Base-by-base conservation (phyloP, 1,139 yeast species). In the Nakaseomyces uthaithaninus region DNA sequence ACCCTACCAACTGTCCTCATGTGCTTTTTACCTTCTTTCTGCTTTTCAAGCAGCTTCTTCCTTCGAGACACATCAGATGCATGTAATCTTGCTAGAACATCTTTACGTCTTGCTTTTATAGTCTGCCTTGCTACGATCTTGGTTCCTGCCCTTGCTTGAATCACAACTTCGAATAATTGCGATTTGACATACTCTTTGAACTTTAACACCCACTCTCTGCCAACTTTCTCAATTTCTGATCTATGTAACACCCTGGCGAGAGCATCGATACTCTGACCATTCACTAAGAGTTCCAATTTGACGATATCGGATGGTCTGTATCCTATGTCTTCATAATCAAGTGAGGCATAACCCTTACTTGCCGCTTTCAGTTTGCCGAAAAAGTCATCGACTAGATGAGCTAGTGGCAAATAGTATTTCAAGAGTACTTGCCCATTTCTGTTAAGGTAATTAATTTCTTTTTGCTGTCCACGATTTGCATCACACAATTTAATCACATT, bases 311-410 rank as follows among this genome's bases (percentile, higher is more conserved):
- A 77, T 27, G 75, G 72, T 48, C 67, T 70, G 62, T 87, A 91
- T 0, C 97, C 98, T 2, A 83, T 78, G 57, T 91, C 97, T 54
- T 91, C 97, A 55, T 91, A 91, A 62, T 91, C 98, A 42, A 91
- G 67, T 0, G 95, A 82, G 0, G 95, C 98, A 61, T 85, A 91
- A 0, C 98, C 98, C 53, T 80, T 77, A 0, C 97, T 86, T 2
- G 78, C 72, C 1, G 96, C 93, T 60, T 91, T 91, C 42, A 91
- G 68, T 57, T 84, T 85, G 1, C 97, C 97, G 60, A 91, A 87
- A 58, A 91, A 89, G 62, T 91, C 95, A 55, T 91, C 96, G 3
- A 91, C 95, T 36, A 91, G 65, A 54, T 87, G 94, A 0, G 94
- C 83, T 45, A 91, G 68, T 2, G 98, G 98, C 7, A 91, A 63